These are phyloP conservation scores for Cyanodermella asteris DNA, from an alignment of 2,329 filamentous ascomycete genomes.

Conservation along the genomic window DNA sequence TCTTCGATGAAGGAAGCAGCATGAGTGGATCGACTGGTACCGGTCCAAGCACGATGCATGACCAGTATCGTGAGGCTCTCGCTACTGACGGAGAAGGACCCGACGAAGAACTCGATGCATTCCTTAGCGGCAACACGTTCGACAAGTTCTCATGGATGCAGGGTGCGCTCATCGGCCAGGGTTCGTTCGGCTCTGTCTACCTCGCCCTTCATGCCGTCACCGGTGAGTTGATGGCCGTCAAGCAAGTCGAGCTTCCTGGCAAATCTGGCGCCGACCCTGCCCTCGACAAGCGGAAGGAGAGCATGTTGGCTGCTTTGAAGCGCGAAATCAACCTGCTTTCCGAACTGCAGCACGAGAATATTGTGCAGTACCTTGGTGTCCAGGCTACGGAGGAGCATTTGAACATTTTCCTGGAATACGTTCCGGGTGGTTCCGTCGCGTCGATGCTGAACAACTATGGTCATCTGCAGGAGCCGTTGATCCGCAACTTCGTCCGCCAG, in stretches of 20 bases:
- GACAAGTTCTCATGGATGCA: slow-evolving; percentile 99
- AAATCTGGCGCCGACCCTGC: slow-evolving; percentile 43
- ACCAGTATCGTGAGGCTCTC: slow-evolving; percentile 62
- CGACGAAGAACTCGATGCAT: slow-evolving; percentile 74
- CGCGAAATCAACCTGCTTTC: slow-evolving; percentile 86
- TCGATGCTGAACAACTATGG: slow-evolving; percentile 98
- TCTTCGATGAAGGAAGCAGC: slow-evolving; percentile 60
- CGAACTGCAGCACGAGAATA: slow-evolving; percentile 87
- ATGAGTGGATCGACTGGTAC: too few relatives aligned
- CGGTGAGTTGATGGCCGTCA: slow-evolving; percentile 91
- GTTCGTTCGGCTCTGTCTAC: slow-evolving; percentile 90
- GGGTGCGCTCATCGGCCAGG: slow-evolving; percentile 86
- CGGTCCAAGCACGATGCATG: slow-evolving; percentile 49
- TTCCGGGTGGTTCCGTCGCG: slow-evolving; percentile 88
- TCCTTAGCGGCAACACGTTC: slow-evolving; percentile 81
- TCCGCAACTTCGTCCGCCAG: slow-evolving; percentile 90
- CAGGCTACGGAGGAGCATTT: slow-evolving; percentile 77
- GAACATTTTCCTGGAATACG: slow-evolving; percentile 99
- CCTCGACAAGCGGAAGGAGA: slow-evolving; percentile 79
- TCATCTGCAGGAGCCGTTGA: slow-evolving; percentile 75
- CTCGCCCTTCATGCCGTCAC: slow-evolving; percentile 88
- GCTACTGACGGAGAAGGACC: slow-evolving; percentile 80
- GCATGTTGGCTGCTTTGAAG: slow-evolving; percentile 94
- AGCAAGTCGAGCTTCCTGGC: slow-evolving; percentile 84
- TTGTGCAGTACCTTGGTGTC: slow-evolving; percentile 93